phyloP scores from a whole-genome alignment of 2,329 filamentous ascomycete species.

The Calonectria pteridis region DNA sequence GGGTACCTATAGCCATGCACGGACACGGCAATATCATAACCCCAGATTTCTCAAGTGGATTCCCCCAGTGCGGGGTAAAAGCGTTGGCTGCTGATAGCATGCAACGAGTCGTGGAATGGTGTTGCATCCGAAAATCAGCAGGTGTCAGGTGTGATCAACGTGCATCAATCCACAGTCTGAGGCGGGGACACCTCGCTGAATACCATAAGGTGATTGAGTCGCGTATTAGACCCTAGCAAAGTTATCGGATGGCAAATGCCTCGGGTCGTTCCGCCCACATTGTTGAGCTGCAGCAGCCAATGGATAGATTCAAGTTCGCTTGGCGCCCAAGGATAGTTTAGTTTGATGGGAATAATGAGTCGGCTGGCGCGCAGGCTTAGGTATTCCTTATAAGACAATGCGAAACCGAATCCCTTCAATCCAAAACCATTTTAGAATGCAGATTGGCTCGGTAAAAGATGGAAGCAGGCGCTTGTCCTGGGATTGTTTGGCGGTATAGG shows the following conservation, averaged over 20 bases:
- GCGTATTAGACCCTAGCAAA: background rate
- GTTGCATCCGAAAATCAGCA: background rate
- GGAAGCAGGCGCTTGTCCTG: background rate
- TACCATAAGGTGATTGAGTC: background rate
- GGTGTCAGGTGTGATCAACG: background rate
- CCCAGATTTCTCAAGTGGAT: background rate
- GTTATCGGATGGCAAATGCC: background rate
- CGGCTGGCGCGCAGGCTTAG: background rate
- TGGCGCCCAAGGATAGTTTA: background rate
- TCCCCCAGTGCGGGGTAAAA: conserved; percentile 2
- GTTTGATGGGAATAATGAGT: background rate
- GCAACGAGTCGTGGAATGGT: background rate
- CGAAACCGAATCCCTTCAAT: background rate
- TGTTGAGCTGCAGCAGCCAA: background rate
- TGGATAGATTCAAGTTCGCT: background rate
- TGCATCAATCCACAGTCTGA: background rate
- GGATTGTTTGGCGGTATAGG: background rate
- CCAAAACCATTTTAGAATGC: background rate
- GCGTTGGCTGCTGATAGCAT: background rate
- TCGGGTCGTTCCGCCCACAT: background rate
- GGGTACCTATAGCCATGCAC: background rate
- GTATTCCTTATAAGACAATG: background rate
- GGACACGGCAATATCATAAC: background rate
- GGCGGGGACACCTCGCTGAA: background rate
- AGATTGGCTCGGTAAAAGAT: background rate